These are phyloP conservation scores for Exophiala lecanii-corni DNA, from an alignment of 2,329 filamentous ascomycete genomes.

Conservation along the genomic window DNA sequence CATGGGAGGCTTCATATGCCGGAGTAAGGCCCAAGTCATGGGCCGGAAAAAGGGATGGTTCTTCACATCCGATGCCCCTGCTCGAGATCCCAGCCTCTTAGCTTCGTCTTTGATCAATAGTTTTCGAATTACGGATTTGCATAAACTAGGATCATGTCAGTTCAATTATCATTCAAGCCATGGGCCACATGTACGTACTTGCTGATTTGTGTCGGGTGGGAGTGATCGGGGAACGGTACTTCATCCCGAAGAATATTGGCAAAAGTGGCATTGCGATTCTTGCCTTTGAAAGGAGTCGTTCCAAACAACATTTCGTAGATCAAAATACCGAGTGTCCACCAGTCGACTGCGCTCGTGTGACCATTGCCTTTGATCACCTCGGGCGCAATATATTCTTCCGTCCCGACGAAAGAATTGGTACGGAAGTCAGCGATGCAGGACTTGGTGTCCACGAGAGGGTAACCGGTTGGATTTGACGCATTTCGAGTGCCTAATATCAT, in stretches of 20 bases:
- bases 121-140: slow-evolving; percentile 94
- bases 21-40: slow-evolving; percentile 93
- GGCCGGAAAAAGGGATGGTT: slow-evolving; percentile 91
- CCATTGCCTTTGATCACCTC: slow-evolving; percentile 99
- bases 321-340: slow-evolving; percentile 97
- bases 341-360: slow-evolving; percentile 96
- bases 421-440: slow-evolving; percentile 98
- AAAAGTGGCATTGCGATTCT: slow-evolving; percentile 97
- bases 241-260: slow-evolving; percentile 95
- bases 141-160: too few relatives aligned
- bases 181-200: too few relatives aligned
- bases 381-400: slow-evolving; percentile 97
- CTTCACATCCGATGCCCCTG: slow-evolving; percentile 95
- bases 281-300: slow-evolving; percentile 97
- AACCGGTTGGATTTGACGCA: slow-evolving; percentile 75
- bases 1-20: slow-evolving; percentile 97
- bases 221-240: slow-evolving; percentile 89
- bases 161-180: too few relatives aligned
- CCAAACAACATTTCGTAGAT: slow-evolving; percentile 99
- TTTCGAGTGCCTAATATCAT: slow-evolving; percentile 90
- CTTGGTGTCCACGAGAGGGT: slow-evolving; percentile 97
- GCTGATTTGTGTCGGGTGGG: slow-evolving; percentile 76
- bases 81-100: slow-evolving; percentile 83
- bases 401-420: slow-evolving; percentile 97
- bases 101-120: slow-evolving; percentile 97